A percentile compares a stretch with the other conserved stretches of the same genome.
These are phyloP conservation scores for Aureobasidium sp. DNA, from an alignment of 2,329 filamentous ascomycete genomes.

Conservation along the genomic window DNA sequence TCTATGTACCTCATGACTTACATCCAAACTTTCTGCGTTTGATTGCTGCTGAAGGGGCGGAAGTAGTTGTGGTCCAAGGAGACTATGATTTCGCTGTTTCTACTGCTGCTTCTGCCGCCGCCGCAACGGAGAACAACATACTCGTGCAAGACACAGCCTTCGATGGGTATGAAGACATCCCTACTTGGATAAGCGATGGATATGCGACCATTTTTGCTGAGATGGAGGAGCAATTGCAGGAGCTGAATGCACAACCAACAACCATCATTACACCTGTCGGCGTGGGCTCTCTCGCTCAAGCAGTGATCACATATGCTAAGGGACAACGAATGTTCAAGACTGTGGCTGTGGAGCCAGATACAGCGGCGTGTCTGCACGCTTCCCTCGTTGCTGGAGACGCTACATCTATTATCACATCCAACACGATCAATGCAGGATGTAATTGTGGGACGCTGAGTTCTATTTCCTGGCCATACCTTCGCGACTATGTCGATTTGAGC, in stretches of 20 bases:
- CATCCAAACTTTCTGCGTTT: constrained; percentile 44
- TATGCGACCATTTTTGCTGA: constrained; percentile 68
- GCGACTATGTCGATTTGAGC: constrained; percentile 52
- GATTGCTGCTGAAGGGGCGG: constrained; percentile 58
- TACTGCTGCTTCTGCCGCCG: constrained; percentile 20
- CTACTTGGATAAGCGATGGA: constrained; percentile 69
- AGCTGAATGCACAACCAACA: constrained; percentile 32
- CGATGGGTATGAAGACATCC: constrained; percentile 58
- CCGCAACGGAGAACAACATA: constrained; percentile 41
- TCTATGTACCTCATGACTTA: constrained; percentile 60
- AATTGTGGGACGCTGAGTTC: constrained; percentile 64
- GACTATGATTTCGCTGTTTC: constrained; percentile 59
- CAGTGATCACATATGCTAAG: constrained; percentile 61
- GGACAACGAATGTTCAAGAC: constrained; percentile 32
- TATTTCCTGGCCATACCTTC: constrained; percentile 57
- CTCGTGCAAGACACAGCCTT: constrained; percentile 65
- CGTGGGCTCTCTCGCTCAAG: constrained; percentile 65
- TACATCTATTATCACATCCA: constrained; percentile 46
- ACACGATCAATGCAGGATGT: constrained; percentile 68
- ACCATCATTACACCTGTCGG: constrained; percentile 61
- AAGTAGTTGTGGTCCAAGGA: constrained; percentile 47
- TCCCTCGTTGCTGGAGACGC: constrained; percentile 46
- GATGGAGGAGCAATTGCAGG: constrained; percentile 53
- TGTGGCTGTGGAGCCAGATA: constrained; percentile 64
- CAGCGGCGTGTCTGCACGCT: constrained; percentile 52